Conservation (phyloP, 164 flowering plant species). For the Hamamelis virginiana region DNA sequence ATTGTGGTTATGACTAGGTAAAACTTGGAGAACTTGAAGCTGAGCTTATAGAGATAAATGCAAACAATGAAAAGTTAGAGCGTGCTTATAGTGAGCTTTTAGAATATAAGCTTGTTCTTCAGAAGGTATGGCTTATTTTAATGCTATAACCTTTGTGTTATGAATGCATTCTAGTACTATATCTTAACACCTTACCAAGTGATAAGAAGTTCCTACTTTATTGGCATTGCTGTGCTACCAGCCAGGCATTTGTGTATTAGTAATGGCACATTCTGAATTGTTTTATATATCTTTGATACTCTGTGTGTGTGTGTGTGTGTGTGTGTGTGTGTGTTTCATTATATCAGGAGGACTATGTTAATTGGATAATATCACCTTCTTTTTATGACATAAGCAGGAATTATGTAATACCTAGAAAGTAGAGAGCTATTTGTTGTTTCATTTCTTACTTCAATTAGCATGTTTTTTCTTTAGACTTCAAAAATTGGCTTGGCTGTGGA, state of each 20-base stretch:
- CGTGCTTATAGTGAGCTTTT: slow-evolving; percentile 68
- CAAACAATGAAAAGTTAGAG: slow-evolving; percentile 75
- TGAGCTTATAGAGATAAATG: slow-evolving; percentile 76
- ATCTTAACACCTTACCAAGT: not conserved
- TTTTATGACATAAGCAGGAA: not conserved
- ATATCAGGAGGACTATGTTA: not conserved
- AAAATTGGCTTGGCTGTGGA: not conserved
- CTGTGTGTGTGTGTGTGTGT: not conserved
- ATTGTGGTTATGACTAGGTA: slow-evolving; percentile 34
- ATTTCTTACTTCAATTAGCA: not conserved
- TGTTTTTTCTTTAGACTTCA: not conserved
- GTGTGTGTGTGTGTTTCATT: not conserved
- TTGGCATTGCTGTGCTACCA: not conserved
- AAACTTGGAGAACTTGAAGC: slow-evolving; percentile 90
- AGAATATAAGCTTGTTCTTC: slow-evolving; percentile 80
- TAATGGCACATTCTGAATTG: not conserved
- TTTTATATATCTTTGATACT: not conserved
- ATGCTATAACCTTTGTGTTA: not conserved
- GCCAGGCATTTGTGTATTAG: not conserved
- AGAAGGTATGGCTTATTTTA: slow-evolving; percentile 56
- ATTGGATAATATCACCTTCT: not conserved
- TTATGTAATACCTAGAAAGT: not conserved
- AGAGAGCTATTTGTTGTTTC: not conserved
- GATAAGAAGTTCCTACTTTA: not conserved
- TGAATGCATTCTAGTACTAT: too few species aligned